phyloP scores from a whole-genome alignment of 192 early-diverging fungal species.

The Coemansia sp. region DNA sequence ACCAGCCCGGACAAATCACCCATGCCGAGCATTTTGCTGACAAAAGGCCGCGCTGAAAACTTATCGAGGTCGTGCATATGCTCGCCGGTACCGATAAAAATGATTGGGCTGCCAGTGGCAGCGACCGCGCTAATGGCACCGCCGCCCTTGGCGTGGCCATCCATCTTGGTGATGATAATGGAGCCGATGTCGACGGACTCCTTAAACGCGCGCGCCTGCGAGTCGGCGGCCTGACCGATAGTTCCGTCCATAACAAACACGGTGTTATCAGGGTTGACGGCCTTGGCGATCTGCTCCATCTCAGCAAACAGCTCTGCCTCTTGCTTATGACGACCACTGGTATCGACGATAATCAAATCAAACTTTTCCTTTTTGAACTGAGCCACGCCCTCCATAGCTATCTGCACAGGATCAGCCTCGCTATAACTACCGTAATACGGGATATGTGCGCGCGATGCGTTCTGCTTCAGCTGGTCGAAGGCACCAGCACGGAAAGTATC shows the following conservation, averaged over 20 bases:
- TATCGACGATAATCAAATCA: conserved; percentile 98
- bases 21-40: conserved; percentile 95
- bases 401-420: conserved; percentile 88
- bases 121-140: conserved; percentile 98
- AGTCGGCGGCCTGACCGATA: conserved; percentile 95
- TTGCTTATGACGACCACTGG: conserved; percentile 94
- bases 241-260: conserved; percentile 99
- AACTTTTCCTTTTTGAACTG: conserved; percentile 92
- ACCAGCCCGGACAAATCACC: conserved; percentile 86
- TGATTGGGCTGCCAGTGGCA: conserved; percentile 87
- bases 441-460: conserved; percentile 96
- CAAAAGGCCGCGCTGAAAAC: conserved; percentile 84
- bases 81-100: conserved; percentile 97
- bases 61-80: conserved; percentile 93
- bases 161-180: conserved; percentile 98
- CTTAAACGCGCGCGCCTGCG: conserved; percentile 89
- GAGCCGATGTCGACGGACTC: conserved; percentile 92
- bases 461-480: conserved; percentile 98
- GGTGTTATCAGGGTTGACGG: conserved; percentile 81
- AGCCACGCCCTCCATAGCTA: conserved; percentile 88
- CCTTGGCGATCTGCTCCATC: conserved; percentile 91
- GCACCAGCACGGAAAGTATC: conserved; percentile 99
- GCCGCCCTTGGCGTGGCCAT: conserved; percentile 98
- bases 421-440: conserved; percentile 92
- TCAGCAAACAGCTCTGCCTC: conserved; percentile 93